Evolutionary conservation across 2,329 filamentous ascomycete genomes (phyloP).

Genomic region (Helotiales sp.): DNA sequence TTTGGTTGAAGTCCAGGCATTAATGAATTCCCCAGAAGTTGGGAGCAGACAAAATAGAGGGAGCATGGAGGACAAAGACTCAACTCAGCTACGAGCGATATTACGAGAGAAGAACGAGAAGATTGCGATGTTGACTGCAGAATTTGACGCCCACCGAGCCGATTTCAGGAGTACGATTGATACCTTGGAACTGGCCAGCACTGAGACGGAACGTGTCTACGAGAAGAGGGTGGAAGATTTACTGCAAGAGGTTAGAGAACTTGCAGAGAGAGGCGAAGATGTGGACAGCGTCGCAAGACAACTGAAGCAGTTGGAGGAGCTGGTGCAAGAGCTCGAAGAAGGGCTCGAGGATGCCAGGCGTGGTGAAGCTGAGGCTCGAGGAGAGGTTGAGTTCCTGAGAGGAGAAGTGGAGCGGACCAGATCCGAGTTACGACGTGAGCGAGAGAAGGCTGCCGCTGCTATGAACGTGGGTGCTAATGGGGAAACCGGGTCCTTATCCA

Average conservation of each 20-base stretch:
- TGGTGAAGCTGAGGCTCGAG: conserved; percentile 92
- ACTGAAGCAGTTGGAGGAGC: conserved; percentile 91
- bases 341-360: conserved; percentile 92
- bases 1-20: conserved; percentile 76
- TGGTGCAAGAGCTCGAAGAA: conserved; percentile 96
- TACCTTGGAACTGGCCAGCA: conserved; percentile 91
- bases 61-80: conserved; percentile 71
- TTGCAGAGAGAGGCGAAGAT: conserved; percentile 83
- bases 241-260: conserved; percentile 79
- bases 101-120: conserved; percentile 96
- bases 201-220: conserved; percentile 94
- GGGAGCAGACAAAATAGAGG: conserved; percentile 51
- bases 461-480: conserved; percentile 53
- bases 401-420: conserved; percentile 93
- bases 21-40: conserved; percentile 65
- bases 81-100: conserved; percentile 76
- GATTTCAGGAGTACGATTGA: conserved; percentile 98
- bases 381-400: conserved; percentile 92
- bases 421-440: conserved; percentile 84
- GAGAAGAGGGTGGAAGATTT: conserved; percentile 90
- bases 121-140: conserved; percentile 87
- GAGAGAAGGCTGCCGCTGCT: conserved; percentile 75
- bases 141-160: conserved; percentile 92
- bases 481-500: conserved; percentile 58
- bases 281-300: conserved; percentile 90